Conservation (phyloP, 2,329 filamentous ascomycete species). For the Fusarium sororula region DNA sequence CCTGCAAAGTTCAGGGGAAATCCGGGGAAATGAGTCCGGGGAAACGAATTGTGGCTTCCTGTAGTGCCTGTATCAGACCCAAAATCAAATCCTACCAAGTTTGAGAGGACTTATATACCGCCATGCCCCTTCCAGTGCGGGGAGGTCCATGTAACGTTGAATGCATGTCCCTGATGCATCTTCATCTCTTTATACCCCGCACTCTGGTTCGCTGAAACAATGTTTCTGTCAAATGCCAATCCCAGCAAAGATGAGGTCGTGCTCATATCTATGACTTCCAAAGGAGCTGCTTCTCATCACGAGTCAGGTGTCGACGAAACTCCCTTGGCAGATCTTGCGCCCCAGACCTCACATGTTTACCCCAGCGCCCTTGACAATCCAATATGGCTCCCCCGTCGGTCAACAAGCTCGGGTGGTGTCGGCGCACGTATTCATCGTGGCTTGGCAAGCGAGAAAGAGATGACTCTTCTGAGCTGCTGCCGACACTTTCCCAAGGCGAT, state of each 20-base stretch:
- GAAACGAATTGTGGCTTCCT: neutral
- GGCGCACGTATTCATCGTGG: constrained; percentile 1
- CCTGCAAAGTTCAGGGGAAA: neutral
- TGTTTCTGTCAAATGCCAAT: neutral
- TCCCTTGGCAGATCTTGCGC: neutral
- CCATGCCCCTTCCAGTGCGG: neutral
- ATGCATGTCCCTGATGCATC: neutral
- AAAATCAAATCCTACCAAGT: neutral
- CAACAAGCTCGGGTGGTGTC: constrained; percentile 6
- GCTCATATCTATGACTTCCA: neutral
- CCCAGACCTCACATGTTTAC: neutral
- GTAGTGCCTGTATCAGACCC: neutral
- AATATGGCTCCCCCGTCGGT: constrained; percentile 7
- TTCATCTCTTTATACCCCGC: neutral
- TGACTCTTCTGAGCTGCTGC: constrained; percentile 10
- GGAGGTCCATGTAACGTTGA: neutral
- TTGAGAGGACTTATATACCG: neutral
- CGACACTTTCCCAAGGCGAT: constrained; percentile 23
- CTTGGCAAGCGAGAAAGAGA: constrained; percentile 11
- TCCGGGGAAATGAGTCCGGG: neutral
- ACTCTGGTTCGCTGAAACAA: neutral
- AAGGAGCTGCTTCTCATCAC: neutral
- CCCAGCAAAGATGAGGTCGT: neutral
- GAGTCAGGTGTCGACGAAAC: too few species aligned
- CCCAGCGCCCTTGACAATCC: neutral